phyloP scores from a whole-genome alignment of 805 yeast genomes.

The Ogataea populi-albae region DNA sequence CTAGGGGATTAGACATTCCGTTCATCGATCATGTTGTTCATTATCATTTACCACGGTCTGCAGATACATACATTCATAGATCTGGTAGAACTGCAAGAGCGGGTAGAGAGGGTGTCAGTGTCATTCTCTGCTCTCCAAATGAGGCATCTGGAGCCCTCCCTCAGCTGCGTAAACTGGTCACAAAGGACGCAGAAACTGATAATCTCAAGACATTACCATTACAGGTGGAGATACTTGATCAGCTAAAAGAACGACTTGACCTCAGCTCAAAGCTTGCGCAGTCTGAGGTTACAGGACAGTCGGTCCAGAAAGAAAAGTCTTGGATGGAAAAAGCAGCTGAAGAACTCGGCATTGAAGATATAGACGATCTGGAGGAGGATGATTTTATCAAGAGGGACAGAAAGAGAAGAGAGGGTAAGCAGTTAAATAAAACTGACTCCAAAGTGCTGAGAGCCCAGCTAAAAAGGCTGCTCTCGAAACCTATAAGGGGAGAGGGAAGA shows the following conservation, averaged over 20 bases:
- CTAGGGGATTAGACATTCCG: conserved; percentile 93
- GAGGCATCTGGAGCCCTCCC: conserved; percentile 87
- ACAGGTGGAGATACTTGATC: conserved; percentile 69
- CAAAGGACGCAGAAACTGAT: conserved; percentile 37
- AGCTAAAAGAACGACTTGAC: conserved; percentile 63
- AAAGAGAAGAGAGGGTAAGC: conserved; percentile 49
- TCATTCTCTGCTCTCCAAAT: conserved; percentile 88
- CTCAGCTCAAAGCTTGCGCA: conserved; percentile 78
- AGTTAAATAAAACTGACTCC: conserved; percentile 49
- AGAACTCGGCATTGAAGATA: conserved; percentile 79
- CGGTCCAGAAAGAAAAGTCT: conserved; percentile 58
- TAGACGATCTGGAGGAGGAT: conserved; percentile 68
- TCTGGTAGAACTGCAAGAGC: conserved; percentile 99
- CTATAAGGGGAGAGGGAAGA: conserved; percentile 62
- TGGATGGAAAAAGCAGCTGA: conserved; percentile 93
- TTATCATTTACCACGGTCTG: conserved; percentile 91
- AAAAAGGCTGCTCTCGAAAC: conserved; percentile 46
- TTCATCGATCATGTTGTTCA: conserved; percentile 91
- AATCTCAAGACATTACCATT: conserved; percentile 70
- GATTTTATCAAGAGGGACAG: conserved; percentile 64
- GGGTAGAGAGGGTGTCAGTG: conserved; percentile 89
- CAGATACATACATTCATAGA: conserved; percentile 92
- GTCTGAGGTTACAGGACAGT: conserved; percentile 54
- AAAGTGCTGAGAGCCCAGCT: conserved; percentile 50
- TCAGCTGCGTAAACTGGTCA: conserved; percentile 59